Conservation (phyloP, 768 basidiomycete species). For the Phallus indusiatus region DNA sequence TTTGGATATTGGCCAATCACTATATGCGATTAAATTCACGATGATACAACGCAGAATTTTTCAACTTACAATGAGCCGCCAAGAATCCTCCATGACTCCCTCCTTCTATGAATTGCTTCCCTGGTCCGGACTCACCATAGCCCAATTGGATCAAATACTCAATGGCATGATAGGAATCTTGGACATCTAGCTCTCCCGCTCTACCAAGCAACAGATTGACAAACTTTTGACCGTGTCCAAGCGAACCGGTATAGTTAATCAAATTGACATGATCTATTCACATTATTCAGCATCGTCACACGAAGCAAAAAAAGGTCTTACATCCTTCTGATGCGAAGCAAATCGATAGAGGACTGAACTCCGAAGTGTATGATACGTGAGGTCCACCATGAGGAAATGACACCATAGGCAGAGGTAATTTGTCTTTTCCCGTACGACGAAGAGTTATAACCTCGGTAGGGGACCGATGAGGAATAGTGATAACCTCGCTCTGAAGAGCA, state of each 20-base stretch:
- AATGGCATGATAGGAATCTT: conserved; percentile 50
- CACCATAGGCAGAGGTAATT: conserved; percentile 29
- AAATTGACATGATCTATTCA: conserved; percentile 46
- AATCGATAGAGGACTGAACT: conserved; percentile 34
- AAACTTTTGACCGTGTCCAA: conserved; percentile 49
- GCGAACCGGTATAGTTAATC: conserved; percentile 61
- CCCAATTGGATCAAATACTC: conserved; percentile 40
- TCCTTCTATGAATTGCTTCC: conserved; percentile 47
- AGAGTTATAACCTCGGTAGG: conserved; percentile 42
- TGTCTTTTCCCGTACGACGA: not conserved
- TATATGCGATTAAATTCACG: conserved; percentile 16
- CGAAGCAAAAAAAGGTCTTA: conserved; percentile 23
- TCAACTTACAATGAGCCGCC: conserved; percentile 41
- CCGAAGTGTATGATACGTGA: conserved; percentile 37
- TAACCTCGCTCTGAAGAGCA: conserved; percentile 31
- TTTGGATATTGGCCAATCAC: conserved; percentile 57
- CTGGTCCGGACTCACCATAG: conserved; percentile 37
- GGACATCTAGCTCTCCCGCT: conserved; percentile 57
- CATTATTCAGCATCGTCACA: too few relatives aligned
- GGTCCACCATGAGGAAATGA: conserved; percentile 57
- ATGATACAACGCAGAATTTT: not conserved
- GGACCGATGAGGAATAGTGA: conserved; percentile 39
- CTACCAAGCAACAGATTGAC: conserved; percentile 44
- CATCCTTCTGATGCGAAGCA: conserved; percentile 53
- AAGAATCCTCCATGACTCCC: conserved; percentile 70